A percentile compares a stretch with the other conserved stretches of the same genome.
These are phyloP conservation scores for Umbilicaria muhlenbergii DNA, from an alignment of 495 filamentous ascomycete species.

Conservation along the genomic window DNA sequence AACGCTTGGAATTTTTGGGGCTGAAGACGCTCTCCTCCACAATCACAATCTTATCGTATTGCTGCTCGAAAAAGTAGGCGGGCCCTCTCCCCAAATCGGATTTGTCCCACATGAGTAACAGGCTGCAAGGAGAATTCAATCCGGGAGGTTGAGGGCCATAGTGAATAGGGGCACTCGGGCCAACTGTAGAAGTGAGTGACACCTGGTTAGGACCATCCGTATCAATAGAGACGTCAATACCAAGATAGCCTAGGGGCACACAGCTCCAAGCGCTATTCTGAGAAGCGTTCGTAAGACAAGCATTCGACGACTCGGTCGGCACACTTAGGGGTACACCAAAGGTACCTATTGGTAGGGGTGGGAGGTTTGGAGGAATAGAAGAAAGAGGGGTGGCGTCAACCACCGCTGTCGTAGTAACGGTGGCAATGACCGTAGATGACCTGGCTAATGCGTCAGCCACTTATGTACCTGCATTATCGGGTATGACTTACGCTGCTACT, in stretches of 20 bases:
- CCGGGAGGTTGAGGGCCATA: constrained; percentile 65
- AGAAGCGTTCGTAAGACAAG: constrained; percentile 47
- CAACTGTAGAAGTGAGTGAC: not conserved
- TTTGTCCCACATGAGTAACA: constrained; percentile 51
- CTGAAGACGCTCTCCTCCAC: constrained; percentile 38
- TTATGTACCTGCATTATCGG: not conserved
- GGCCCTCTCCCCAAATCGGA: constrained; percentile 47
- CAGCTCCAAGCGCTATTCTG: constrained; percentile 60
- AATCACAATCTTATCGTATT: constrained; percentile 74
- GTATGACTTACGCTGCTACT: constrained; percentile 20
- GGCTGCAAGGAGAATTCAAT: constrained; percentile 26
- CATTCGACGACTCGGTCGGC: constrained; percentile 39
- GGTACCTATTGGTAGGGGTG: constrained; percentile 45
- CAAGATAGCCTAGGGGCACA: constrained; percentile 22
- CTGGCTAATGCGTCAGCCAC: constrained; percentile 7
- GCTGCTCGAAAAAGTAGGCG: constrained; percentile 54
- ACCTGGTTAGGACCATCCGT: not conserved
- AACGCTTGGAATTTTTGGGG: constrained; percentile 16
- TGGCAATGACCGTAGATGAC: constrained; percentile 25
- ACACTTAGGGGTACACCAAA: constrained; percentile 43
- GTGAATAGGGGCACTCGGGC: constrained; percentile 22
- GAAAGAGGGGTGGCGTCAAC: constrained; percentile 50
- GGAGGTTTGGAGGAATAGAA: constrained; percentile 39
- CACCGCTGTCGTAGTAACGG: constrained; percentile 36
- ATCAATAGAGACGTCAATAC: constrained; percentile 18